Base-by-base conservation (phyloP, 306 rosid species). In the Astragalus glycyphyllos region DNA sequence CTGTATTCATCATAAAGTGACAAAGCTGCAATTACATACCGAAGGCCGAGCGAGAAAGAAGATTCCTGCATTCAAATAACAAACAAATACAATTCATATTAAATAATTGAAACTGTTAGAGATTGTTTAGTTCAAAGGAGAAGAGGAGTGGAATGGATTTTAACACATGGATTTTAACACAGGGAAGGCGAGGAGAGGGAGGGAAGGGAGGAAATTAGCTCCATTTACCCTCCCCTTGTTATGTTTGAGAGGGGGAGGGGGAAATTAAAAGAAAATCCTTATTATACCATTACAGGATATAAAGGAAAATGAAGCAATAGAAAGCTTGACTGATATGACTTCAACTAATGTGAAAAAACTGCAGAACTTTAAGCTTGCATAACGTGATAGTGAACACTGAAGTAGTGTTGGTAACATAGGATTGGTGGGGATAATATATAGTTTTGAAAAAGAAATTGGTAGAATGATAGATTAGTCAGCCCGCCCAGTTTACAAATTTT, bases 1-100 rank as follows among this genome's bases (percentile, higher is more conserved):
- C 91, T 82, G 83, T 95, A 87, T 82, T 95, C 99, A 71, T 95
- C 99, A 65, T 89, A 95, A 54, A 95, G 78, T 68, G 99, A 62
- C 79, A 95, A 73, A 64, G 97, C 87, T n/a, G 99, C 90, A 66
- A 89, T 51, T 38, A 81, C 81, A 59, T 77, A 95, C 14, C 80
- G 60, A 49, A 95, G 86, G 61, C 97, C 99, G 9, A 72, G 66
- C 75, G 76, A 45, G 65, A 95, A 46, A 14, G 97, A 95, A 69
- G 89, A 87, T 71, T 95, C 99, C 99, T 95, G 86, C 44, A 76
- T 76, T 82, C 80, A 75, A 71, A 77, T 70, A 58, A 79, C 57
- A 69, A 29, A 61, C 23, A 47, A 75, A 73, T 71, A 62, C 26
- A 65, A 34, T 71, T 58, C 11, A 69, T 58, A 53, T 64, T 17